Percentiles rank a stretch among this genome's conserved stretches.
Evolutionary conservation across 306 rosid species (phyloP).

Genomic region (Cajanus cajan): DNA sequence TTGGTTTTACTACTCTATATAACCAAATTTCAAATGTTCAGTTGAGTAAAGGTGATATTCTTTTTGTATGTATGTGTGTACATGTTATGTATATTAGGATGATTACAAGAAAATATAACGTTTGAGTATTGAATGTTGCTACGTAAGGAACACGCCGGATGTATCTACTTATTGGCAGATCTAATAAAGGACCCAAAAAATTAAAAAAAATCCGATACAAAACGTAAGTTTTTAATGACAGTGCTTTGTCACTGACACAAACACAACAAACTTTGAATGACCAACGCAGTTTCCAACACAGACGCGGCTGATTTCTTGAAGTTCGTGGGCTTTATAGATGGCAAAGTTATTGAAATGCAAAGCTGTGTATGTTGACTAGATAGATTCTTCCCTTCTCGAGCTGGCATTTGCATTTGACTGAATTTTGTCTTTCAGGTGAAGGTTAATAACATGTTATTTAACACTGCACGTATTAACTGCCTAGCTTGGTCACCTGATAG

Average conservation of each 20-base stretch:
- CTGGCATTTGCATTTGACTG: slow-evolving; percentile 20
- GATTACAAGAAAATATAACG: not conserved
- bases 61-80: not conserved
- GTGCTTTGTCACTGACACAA: not conserved
- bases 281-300: not conserved
- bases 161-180: not conserved
- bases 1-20: not conserved
- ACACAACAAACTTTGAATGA: not conserved
- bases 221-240: not conserved
- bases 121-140: not conserved
- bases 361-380: not conserved
- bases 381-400: slow-evolving; percentile 17
- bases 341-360: not conserved
- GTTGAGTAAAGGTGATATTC: not conserved
- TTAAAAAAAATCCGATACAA: not conserved
- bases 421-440: slow-evolving; percentile 64
- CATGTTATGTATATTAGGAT: not conserved
- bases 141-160: not conserved
- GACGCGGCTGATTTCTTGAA: not conserved
- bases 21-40: not conserved
- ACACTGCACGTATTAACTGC: slow-evolving; percentile 91
- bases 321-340: not conserved
- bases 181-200: not conserved
- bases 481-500: slow-evolving; percentile 95
- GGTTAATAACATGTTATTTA: slow-evolving; percentile 87